Evolutionary conservation across 2,329 filamentous ascomycete species (phyloP).

Genomic region (Trichoderma sp.): DNA sequence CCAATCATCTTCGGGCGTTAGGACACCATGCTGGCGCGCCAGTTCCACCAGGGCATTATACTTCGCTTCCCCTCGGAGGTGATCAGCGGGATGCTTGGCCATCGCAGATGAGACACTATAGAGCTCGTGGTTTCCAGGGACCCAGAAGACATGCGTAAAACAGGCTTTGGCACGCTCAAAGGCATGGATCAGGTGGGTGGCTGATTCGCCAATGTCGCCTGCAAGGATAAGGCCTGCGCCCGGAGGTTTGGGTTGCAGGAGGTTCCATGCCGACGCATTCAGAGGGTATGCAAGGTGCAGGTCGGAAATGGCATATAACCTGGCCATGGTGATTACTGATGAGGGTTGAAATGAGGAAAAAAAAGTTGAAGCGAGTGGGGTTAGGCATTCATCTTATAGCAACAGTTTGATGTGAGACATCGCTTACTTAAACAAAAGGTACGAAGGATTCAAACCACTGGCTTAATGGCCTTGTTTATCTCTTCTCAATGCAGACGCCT

Average conservation of each 20-base stretch:
- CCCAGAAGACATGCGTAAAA: constrained; percentile 22
- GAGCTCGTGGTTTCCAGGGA: constrained; percentile 22
- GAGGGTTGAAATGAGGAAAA: background rate
- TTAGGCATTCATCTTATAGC: background rate
- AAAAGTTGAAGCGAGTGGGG: constrained; percentile 8
- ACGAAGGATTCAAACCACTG: no score
- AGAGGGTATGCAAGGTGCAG: constrained; percentile 18
- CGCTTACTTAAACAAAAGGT: constrained; percentile 4
- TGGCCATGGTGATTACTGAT: constrained; percentile 6
- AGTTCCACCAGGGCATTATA: constrained; percentile 16
- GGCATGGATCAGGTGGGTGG: constrained; percentile 1
- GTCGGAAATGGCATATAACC: constrained; percentile 21
- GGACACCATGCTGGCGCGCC: constrained; percentile 15
- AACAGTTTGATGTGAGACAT: background rate
- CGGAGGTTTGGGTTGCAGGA: constrained; percentile 11
- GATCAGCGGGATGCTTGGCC: constrained; percentile 12
- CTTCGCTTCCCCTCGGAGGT: constrained; percentile 8
- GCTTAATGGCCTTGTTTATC: no score
- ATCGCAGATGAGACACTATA: constrained; percentile 7
- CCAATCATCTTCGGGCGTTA: constrained; percentile 24
- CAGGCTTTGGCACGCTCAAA: constrained; percentile 20
- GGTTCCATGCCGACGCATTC: constrained; percentile 16
- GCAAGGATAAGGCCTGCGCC: constrained; percentile 17
- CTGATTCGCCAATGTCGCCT: constrained; percentile 21
- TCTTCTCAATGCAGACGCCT: no score